Percentiles rank a stretch among this genome's conserved stretches.
phyloP scores from a whole-genome alignment of 768 basidiomycete species.

The Daedaleopsis nitida region DNA sequence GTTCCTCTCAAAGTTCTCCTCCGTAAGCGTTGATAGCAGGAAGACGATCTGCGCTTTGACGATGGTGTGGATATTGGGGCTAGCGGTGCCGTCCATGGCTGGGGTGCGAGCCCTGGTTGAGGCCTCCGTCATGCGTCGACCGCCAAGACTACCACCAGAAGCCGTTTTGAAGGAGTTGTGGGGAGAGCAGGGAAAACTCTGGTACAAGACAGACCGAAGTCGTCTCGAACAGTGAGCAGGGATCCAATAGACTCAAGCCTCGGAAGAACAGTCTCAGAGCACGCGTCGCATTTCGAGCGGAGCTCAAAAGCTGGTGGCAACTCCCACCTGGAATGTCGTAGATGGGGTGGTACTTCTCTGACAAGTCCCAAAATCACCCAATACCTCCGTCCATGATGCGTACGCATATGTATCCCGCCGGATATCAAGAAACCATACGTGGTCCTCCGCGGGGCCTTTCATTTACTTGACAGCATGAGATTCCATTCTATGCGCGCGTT shows the following conservation, averaged over 20 bases:
- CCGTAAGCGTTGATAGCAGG: slow-evolving; percentile 91
- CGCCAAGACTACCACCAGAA: slow-evolving; percentile 36
- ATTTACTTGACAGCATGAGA: not conserved
- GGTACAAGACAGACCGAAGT: slow-evolving; percentile 30
- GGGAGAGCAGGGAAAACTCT: slow-evolving; percentile 19
- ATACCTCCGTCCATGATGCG: not conserved
- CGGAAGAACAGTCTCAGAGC: slow-evolving; percentile 17
- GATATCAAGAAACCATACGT: not conserved
- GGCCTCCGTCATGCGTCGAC: slow-evolving; percentile 39
- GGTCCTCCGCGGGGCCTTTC: not conserved
- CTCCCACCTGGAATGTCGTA: not conserved
- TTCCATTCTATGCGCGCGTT: not conserved
- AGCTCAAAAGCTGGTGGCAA: slow-evolving; percentile 33
- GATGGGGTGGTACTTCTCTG: not conserved
- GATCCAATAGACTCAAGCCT: slow-evolving; percentile 2
- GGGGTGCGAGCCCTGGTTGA: slow-evolving; percentile 52
- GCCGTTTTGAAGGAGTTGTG: slow-evolving; percentile 36
- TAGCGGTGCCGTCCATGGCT: slow-evolving; percentile 85
- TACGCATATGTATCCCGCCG: not conserved
- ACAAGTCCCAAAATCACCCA: not conserved
- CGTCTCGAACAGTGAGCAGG: slow-evolving; percentile 32
- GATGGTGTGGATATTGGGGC: slow-evolving; percentile 85
- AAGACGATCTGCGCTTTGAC: slow-evolving; percentile 98
- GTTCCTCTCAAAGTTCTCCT: slow-evolving; percentile 96
- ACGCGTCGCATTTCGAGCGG: slow-evolving; percentile 21